Base-by-base conservation (phyloP, 805 yeast species). In the Schwanniomyces occidentalis region DNA sequence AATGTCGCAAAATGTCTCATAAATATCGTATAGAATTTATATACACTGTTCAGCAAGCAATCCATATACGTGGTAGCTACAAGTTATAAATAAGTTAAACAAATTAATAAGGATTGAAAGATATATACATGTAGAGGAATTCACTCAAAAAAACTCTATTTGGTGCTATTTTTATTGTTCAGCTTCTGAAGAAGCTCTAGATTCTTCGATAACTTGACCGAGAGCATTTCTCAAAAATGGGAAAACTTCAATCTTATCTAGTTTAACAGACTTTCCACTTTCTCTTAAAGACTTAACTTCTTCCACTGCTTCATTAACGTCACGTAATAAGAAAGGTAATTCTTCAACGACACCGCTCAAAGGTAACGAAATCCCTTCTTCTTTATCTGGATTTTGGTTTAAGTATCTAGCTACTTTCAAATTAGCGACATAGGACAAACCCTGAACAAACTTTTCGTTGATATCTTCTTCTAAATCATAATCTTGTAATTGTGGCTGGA, bases 391-490 rank as follows among this genome's bases (percentile, higher is more conserved):
- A 42, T 48, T 42, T 45, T 31, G 42, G 42, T 40, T 49, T 48
- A 44, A 42, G 42, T 47, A 63, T 39, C 63, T 65, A 40, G 65
- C 65, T 28, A 79, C 64, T 63, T 86, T 86, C 56, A 88, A 62
- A 49, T 77, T 69, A 17, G 95, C 87, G 25, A 87, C 75, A 45
- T 63, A 77, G 46, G 76, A 68, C 27, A 90, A 67, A 16, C 96
- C 96, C 35, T 75, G 66, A 33, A 84, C 83, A 25, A 66, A 63
- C 36, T 55, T 60, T 17, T 49, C 63, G 38, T 60, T 56, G 38
- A 71, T 66, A 51, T 83, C 84, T 9, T 80, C 79, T 12, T 62
- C 56, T 46, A 81, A 73, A 35, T 78, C 78, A 36, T 74, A 56
- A 28, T 63, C 81, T 30, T 79, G 69, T 37, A 76, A 66, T 35